These are phyloP conservation scores for Exophiala sideris DNA, from an alignment of 2,329 filamentous ascomycete genomes.

Conservation along the genomic window DNA sequence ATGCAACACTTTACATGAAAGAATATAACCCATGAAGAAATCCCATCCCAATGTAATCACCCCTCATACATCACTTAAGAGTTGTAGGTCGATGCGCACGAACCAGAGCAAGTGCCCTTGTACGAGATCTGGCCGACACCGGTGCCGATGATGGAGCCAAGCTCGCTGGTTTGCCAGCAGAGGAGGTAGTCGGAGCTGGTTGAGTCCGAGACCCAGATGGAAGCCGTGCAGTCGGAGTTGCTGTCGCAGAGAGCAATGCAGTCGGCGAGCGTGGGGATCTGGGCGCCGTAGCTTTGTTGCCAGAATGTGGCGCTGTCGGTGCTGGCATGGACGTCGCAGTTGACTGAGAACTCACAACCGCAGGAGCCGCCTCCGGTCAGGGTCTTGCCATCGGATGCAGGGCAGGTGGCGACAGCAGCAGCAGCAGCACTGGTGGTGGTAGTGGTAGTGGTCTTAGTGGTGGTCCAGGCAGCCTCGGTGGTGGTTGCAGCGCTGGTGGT, in stretches of 20 bases:
- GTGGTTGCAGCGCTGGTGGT: constrained; percentile 1
- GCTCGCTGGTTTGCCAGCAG: constrained; percentile 18
- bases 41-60: background rate
- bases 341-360: constrained; percentile 13
- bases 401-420: constrained; percentile 12
- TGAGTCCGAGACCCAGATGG: constrained; percentile 12
- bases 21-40: too few relatives aligned
- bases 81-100: constrained; percentile 11
- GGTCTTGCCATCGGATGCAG: constrained; percentile 11
- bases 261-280: constrained; percentile 11
- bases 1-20: background rate
- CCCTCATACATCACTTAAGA: background rate
- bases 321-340: constrained; percentile 16
- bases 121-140: constrained; percentile 20
- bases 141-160: constrained; percentile 2
- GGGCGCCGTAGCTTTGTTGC: constrained; percentile 1
- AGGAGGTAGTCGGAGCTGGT: constrained; percentile 17
- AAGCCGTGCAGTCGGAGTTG: constrained; percentile 16
- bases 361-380: constrained; percentile 15
- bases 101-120: constrained; percentile 18
- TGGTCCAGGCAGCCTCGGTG: constrained; percentile 3
- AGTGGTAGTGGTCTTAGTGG: constrained; percentile 8
- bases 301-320: constrained; percentile 13
- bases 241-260: constrained; percentile 19
- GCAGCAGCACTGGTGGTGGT: constrained; percentile 6